Evolutionary conservation across 257 asterid species (phyloP), one percentile per base, ranked within the genome.

Genomic region (Nemophila menziesii): DNA sequence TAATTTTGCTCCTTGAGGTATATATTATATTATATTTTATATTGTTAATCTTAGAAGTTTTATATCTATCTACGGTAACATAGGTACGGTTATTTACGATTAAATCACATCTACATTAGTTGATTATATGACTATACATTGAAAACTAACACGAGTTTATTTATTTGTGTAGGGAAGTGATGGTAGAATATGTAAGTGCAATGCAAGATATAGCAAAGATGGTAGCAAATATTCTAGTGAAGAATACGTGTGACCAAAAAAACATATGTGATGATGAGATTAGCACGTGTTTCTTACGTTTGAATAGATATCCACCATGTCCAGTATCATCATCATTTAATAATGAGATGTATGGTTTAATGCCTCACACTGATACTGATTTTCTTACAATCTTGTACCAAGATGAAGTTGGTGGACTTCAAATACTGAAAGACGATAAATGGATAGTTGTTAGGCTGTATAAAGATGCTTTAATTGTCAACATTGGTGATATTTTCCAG

Each of bases 401-500:
- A 55, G 94, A 82, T 62, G 61, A 73, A 66, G 84, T 82, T 41
- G 90, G 92, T 15, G 94, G 94, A 3, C 86, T 82, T 59, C 81
- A 78, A 8, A 71, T 82, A 22, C 46, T 82, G 71, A 78, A 75
- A 52, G 87, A 75, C 54, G 52, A 67, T 58, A 70, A 70, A 62
- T 82, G 92, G 92, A 61, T 72, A 11, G 60, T 73, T 49, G 87
- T 82, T 60, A 68, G 64, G 5, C 94, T 92, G 8, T 65, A 61
- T 41, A 20, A 59, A 20, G 65, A 79, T 43, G 94, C 92, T 22
- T 80, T 82, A 17, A 71, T 78, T 51, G 74, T 82, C 74, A 82
- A 82, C 71, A 73, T 82, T 55, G 94, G 94, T 36, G 94, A 82
- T 51, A 84, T 82, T 34, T 82, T 82, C 27, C 87, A 82, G 84